Conservation (phyloP, 345 rosid genomes). For the Populus nigra region DNA sequence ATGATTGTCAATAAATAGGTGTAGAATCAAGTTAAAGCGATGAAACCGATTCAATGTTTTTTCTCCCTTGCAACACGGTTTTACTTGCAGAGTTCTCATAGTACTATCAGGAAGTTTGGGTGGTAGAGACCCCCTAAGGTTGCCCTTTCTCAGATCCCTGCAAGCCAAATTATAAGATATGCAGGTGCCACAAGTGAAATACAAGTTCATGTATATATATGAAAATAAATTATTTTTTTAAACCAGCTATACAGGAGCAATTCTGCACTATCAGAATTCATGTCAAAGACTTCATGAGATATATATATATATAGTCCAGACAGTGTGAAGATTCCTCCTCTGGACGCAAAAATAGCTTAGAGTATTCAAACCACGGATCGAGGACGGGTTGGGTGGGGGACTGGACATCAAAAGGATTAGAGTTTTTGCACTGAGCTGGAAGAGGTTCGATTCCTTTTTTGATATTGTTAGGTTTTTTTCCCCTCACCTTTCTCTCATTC, state of each 20-base stretch:
- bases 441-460: too few species aligned
- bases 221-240: not conserved
- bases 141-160: constrained; percentile 80
- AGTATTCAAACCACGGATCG: too few species aligned
- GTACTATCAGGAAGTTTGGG: constrained; percentile 53
- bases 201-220: not conserved
- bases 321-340: not conserved
- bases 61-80: not conserved
- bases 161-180: constrained; percentile 22
- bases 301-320: not conserved
- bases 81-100: constrained; percentile 66
- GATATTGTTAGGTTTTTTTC: too few species aligned
- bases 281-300: not conserved
- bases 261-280: not conserved
- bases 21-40: too few species aligned
- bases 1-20: too few species aligned
- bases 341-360: not conserved
- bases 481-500: too few species aligned
- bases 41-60: too few species aligned
- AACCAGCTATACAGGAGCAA: not conserved
- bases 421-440: too few species aligned
- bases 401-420: too few species aligned
- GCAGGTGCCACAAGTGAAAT: not conserved
- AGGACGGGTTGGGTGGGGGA: too few species aligned
- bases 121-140: constrained; percentile 67